phyloP scores from a whole-genome alignment of 2,329 filamentous ascomycete species.

The Xylaria sp. region DNA sequence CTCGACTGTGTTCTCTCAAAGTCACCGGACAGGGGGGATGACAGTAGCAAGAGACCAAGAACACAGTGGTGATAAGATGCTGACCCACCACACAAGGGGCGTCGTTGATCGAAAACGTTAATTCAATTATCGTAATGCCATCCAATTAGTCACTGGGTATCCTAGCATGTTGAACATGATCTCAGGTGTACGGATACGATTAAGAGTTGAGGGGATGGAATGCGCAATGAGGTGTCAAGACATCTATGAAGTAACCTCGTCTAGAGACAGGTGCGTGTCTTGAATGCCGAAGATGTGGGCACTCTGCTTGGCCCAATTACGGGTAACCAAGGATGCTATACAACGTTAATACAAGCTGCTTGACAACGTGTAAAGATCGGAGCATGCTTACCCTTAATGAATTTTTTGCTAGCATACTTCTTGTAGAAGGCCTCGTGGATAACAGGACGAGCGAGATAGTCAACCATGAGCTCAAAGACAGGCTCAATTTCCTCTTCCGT shows the following conservation, averaged over 20 bases:
- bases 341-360: slow-evolving; percentile 29
- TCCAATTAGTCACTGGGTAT: slow-evolving; percentile 41
- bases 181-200: slow-evolving; percentile 36
- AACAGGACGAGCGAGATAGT: slow-evolving; percentile 90
- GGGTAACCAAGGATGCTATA: slow-evolving; percentile 85
- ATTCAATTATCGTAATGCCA: slow-evolving; percentile 38
- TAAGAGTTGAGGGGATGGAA: slow-evolving; percentile 21
- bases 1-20: not conserved
- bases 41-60: slow-evolving; percentile 22
- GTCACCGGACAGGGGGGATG: not conserved
- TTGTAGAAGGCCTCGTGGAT: slow-evolving; percentile 98
- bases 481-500: slow-evolving; percentile 91
- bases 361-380: slow-evolving; percentile 30
- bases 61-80: slow-evolving; percentile 19
- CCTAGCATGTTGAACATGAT: slow-evolving; percentile 34
- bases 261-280: slow-evolving; percentile 56
- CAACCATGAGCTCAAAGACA: slow-evolving; percentile 91
- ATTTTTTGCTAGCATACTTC: slow-evolving; percentile 99
- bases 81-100: slow-evolving; percentile 28
- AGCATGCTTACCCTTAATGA: slow-evolving; percentile 81
- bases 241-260: slow-evolving; percentile 48
- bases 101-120: slow-evolving; percentile 34
- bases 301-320: slow-evolving; percentile 91
- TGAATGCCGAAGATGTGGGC: slow-evolving; percentile 61
- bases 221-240: slow-evolving; percentile 19